Evolutionary conservation across 192 early-diverging fungal genomes (phyloP).

Genomic region (Entomortierella lignicola): DNA sequence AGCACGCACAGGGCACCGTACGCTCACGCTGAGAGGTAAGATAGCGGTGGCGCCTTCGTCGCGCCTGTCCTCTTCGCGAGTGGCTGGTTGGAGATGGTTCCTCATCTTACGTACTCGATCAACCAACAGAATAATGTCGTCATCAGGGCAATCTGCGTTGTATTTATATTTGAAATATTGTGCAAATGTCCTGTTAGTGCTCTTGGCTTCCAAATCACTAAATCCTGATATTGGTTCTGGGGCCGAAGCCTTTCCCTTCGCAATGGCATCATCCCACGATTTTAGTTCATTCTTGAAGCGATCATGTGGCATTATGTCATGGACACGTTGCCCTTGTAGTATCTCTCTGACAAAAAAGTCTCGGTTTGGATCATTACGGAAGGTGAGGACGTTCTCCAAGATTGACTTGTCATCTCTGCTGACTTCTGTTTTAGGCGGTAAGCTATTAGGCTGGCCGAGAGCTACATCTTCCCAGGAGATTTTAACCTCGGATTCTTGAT

Average conservation of each 20-base stretch:
- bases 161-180: constrained; percentile 57
- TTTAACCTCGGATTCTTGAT: constrained; percentile 30
- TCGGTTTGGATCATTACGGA: constrained; percentile 55
- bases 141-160: neutral
- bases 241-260: neutral
- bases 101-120: constrained; percentile 52
- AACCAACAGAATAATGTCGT: constrained; percentile 56
- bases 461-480: constrained; percentile 65
- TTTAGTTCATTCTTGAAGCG: constrained; percentile 8
- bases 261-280: neutral
- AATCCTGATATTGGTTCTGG: neutral
- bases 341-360: constrained; percentile 57
- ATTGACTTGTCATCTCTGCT: constrained; percentile 16
- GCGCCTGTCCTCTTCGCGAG: constrained; percentile 14
- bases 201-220: neutral
- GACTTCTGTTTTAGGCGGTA: constrained; percentile 18
- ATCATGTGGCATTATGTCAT: constrained; percentile 9
- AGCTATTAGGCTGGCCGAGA: constrained; percentile 5
- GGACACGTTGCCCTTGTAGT: constrained; percentile 30
- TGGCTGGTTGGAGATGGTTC: constrained; percentile 58
- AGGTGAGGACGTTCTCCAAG: constrained; percentile 47
- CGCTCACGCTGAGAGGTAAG: constrained; percentile 41
- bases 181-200: constrained; percentile 37
- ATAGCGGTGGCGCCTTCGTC: constrained; percentile 42
- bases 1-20: constrained; percentile 44